Conservation (phyloP, 352 stramenopile genomes). For the Pythium plurisporium region DNA sequence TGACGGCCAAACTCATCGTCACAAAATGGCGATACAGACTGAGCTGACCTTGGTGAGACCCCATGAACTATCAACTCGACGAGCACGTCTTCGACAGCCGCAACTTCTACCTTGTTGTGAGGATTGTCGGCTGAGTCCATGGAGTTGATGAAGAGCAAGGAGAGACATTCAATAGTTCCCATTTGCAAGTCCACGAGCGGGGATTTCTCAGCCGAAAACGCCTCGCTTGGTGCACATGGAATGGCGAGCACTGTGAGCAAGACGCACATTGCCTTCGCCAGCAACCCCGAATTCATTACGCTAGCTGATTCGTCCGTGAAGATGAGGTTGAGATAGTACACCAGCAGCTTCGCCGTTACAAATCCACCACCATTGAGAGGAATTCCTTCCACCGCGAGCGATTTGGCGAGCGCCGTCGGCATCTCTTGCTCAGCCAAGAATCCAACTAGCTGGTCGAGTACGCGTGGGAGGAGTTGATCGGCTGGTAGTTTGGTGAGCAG, state of each 20-base stretch:
- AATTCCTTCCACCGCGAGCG: not conserved
- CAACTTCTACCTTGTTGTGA: not conserved
- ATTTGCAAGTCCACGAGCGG: constrained; percentile 58
- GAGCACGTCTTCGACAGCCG: not conserved
- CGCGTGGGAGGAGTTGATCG: constrained; percentile 32
- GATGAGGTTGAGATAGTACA: constrained; percentile 75
- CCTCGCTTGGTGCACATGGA: constrained; percentile 16
- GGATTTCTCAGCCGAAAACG: constrained; percentile 22
- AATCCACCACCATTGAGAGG: constrained; percentile 20
- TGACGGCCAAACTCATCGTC: not conserved
- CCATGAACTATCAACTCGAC: not conserved
- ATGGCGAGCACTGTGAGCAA: constrained; percentile 53
- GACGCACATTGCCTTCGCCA: constrained; percentile 24
- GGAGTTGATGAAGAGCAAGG: constrained; percentile 30
- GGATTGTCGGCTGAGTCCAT: not conserved
- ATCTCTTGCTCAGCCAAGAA: constrained; percentile 35
- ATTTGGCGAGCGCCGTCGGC: not conserved
- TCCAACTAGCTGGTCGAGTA: constrained; percentile 32
- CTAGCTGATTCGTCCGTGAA: constrained; percentile 34
- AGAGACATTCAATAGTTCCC: constrained; percentile 65
- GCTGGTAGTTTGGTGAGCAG: constrained; percentile 41
- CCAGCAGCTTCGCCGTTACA: constrained; percentile 60
- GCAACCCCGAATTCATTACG: not conserved
- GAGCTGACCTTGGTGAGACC: not conserved
- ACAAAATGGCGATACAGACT: not conserved